A percentile compares a stretch with the other conserved stretches of the same genome.
These are phyloP conservation scores for Arabis alpina DNA, from an alignment of 345 rosid genomes.

Conservation along the genomic window DNA sequence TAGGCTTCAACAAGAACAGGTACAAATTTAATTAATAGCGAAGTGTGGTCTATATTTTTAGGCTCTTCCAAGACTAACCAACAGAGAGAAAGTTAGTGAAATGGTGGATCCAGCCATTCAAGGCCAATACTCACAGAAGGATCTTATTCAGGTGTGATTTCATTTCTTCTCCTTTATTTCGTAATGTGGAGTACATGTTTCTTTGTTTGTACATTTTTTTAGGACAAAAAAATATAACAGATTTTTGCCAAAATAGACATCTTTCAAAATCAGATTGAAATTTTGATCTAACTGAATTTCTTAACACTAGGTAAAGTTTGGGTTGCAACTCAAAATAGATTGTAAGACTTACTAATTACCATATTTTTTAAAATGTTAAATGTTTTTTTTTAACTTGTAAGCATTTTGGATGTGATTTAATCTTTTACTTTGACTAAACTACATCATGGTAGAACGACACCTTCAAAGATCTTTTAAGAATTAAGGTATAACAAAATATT, in stretches of 20 bases:
- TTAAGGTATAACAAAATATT: no score
- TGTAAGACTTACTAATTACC: neutral
- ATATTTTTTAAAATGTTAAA: neutral
- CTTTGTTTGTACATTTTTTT: neutral
- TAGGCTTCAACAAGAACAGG: neutral
- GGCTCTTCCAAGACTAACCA: constrained; percentile 90
- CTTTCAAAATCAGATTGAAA: neutral
- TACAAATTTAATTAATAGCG: neutral
- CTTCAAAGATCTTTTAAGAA: no score
- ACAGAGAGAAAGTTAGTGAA: constrained; percentile 65
- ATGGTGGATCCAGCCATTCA: constrained; percentile 83
- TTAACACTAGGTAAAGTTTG: neutral
- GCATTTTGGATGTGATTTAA: neutral
- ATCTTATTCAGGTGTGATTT: constrained; percentile 69
- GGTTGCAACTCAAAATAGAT: neutral
- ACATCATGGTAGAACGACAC: no score
- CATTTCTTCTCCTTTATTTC: neutral
- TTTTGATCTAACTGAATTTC: neutral
- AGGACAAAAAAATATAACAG: neutral
- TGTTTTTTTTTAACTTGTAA: neutral
- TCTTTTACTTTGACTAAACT: neutral
- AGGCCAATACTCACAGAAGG: constrained; percentile 74
- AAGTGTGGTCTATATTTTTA: constrained; percentile 27
- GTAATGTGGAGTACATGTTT: neutral
- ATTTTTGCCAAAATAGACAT: neutral